A percentile compares a stretch with the other conserved stretches of the same genome.
Conservation (phyloP, 768 basidiomycete genomes). For the Trametes punicea region DNA sequence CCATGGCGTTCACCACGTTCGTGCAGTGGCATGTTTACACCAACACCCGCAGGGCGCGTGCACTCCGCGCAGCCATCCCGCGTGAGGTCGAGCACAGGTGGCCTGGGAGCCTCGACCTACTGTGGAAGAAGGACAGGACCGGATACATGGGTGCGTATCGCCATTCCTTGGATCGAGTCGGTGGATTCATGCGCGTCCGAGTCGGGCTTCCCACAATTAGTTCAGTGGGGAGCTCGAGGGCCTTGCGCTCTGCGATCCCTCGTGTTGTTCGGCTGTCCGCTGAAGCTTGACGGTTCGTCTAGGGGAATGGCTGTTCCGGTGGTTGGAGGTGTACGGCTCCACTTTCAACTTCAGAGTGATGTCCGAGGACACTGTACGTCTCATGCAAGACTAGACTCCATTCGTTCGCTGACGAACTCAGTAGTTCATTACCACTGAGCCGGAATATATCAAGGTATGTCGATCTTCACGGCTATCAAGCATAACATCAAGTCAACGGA, state of each 20-base stretch:
- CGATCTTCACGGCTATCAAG: no score
- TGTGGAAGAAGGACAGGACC: constrained; percentile 8
- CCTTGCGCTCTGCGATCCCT: background rate
- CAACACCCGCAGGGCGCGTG: constrained; percentile 11
- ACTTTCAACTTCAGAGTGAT: constrained; percentile 30
- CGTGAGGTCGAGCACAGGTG: constrained; percentile 9
- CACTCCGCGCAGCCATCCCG: constrained; percentile 15
- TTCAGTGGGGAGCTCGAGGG: no score
- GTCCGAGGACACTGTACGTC: constrained; percentile 36
- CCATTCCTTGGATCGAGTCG: background rate
- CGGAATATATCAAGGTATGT: constrained; percentile 43
- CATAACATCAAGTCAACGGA: no score
- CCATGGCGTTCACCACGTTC: constrained; percentile 10
- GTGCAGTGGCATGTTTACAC: constrained; percentile 15
- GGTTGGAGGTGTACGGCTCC: constrained; percentile 16
- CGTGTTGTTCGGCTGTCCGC: no score
- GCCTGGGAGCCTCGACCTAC: constrained; percentile 20
- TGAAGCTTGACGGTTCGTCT: background rate
- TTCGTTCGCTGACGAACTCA: background rate
- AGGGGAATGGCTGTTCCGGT: constrained; percentile 6
- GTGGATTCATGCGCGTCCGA: background rate
- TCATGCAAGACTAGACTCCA: background rate
- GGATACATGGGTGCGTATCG: constrained; percentile 10
- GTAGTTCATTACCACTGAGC: constrained; percentile 46
- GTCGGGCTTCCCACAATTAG: no score